Evolutionary conservation across 148 eudicot genomes (phyloP).

Genomic region (Vaccinium myrtillus): DNA sequence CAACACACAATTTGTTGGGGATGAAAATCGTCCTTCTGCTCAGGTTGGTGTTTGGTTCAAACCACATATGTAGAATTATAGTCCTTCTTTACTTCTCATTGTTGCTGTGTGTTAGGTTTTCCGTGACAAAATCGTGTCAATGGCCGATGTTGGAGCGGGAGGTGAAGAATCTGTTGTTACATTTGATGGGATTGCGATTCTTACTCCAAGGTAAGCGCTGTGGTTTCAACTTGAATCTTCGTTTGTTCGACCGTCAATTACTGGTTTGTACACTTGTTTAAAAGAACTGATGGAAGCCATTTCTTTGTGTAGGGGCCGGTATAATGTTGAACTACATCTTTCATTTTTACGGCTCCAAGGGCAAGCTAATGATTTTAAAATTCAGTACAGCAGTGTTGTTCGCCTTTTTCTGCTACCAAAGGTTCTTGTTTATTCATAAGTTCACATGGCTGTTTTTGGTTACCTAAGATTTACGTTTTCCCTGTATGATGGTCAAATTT

Average conservation of each 20-base stretch:
- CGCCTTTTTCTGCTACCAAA: slow-evolving; percentile 89
- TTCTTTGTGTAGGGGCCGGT: slow-evolving; percentile 73
- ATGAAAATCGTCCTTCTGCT: slow-evolving; percentile 86
- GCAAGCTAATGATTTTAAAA: slow-evolving; percentile 94
- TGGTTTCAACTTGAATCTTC: background rate
- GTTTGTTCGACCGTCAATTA: background rate
- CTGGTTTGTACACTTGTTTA: background rate
- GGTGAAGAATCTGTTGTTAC: slow-evolving; percentile 93
- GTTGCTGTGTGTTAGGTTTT: slow-evolving; percentile 56
- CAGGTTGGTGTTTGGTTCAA: slow-evolving; percentile 47
- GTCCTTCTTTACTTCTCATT: background rate
- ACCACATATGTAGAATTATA: background rate
- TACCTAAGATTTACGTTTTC: background rate
- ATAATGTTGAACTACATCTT: slow-evolving; percentile 84
- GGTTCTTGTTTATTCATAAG: slow-evolving; percentile 36
- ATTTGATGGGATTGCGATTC: slow-evolving; percentile 87
- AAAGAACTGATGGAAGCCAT: slow-evolving; percentile 10
- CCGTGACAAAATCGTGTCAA: slow-evolving; percentile 82
- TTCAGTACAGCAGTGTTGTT: slow-evolving; percentile 94
- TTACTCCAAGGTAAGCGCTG: slow-evolving; percentile 76
- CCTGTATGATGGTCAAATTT: background rate
- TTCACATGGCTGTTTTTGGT: background rate
- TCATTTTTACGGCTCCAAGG: slow-evolving; percentile 94
- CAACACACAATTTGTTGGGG: slow-evolving; percentile 93
- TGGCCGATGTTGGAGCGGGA: slow-evolving; percentile 88